A percentile compares a stretch with the other conserved stretches of the same genome.
Conservation (phyloP, 2,329 filamentous ascomycete genomes). For the Ascomycota sp. region DNA sequence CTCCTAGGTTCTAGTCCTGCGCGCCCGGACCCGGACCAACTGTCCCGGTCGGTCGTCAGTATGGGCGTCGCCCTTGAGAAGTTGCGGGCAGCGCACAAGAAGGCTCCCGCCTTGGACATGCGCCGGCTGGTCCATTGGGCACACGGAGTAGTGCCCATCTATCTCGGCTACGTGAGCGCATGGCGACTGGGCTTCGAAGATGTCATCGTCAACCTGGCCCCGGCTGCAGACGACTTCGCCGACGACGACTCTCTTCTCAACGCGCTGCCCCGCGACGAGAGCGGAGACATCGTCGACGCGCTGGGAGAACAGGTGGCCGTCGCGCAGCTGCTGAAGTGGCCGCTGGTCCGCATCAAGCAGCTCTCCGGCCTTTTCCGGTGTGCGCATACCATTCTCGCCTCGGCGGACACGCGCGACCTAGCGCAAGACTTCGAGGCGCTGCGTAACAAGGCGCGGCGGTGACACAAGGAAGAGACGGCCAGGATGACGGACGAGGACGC, state of each 20-base stretch:
- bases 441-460: constrained; percentile 54
- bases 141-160: constrained; percentile 54
- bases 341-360: constrained; percentile 72
- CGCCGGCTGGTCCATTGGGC: constrained; percentile 65
- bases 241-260: constrained; percentile 40
- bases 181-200: constrained; percentile 93
- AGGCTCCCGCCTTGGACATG: constrained; percentile 54
- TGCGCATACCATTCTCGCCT: constrained; percentile 34
- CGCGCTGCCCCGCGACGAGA: constrained; percentile 37
- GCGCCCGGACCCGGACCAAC: constrained; percentile 31
- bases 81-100: constrained; percentile 59
- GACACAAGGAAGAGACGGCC: constrained; percentile 44
- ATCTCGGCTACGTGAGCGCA: constrained; percentile 65
- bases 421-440: constrained; percentile 43
- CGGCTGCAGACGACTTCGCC: constrained; percentile 30
- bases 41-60: constrained; percentile 74
- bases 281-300: constrained; percentile 47
- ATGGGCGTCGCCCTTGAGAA: constrained; percentile 87
- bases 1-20: constrained; percentile 41
- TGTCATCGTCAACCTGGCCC: constrained; percentile 79
- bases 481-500: constrained; percentile 70
- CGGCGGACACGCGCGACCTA: constrained; percentile 21
- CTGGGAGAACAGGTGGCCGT: constrained; percentile 86
- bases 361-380: constrained; percentile 65
- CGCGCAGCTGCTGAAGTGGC: constrained; percentile 76